Base-by-base conservation (phyloP, 768 basidiomycete genomes). In the Dioszegia aurantiaca region DNA sequence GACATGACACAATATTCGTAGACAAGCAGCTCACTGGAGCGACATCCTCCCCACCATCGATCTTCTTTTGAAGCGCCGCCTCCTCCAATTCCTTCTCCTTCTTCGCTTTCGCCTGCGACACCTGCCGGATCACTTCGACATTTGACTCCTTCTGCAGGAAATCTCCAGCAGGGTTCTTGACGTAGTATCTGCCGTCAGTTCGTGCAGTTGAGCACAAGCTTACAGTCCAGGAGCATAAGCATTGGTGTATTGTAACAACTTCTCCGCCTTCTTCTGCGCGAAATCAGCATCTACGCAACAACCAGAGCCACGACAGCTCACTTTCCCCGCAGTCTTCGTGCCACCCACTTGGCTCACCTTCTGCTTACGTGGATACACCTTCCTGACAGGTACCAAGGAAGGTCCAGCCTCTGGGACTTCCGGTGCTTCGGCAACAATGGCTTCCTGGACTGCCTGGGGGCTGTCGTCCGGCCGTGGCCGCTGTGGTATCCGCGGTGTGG, bases 101-200 rank as follows among this genome's bases (percentile, higher is more conserved):
- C 49, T 61, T 64, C 3, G 41, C 51, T 46, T 46, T 61, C 2
- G 68, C 63, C 27, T 53, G 54, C 42, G 65, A 67, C 10, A 66
- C 30, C 55, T 72, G 70, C 36, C 70, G 33, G 16, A 53, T 56
- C 0, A 72, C 70, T 8, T 72, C 70, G 12, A 69, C 40, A 48
- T 72, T 72, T 11, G 62, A 23, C 44, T 72, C 70, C 17, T 58
- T 44, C 24, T 56, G 54, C 3, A 65, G 11, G 37, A 53, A 72
- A 30, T 72, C 70, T 36, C 70, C 70, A 41, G 68, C 70, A 10
- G 70, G 70, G 37, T 68, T 69, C 54, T 68, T 67, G 62, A 72
- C 61, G 45, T 72, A 67, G 46, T 58, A 65, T 28, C 65, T 63
- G 37, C 17, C 36, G 19, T 60, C 42, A 61, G 65, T 19, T 41